Percentiles rank a stretch among this genome's conserved stretches.
phyloP scores from a whole-genome alignment of 2,329 filamentous ascomycete genomes.

The Monosporascus sp. region DNA sequence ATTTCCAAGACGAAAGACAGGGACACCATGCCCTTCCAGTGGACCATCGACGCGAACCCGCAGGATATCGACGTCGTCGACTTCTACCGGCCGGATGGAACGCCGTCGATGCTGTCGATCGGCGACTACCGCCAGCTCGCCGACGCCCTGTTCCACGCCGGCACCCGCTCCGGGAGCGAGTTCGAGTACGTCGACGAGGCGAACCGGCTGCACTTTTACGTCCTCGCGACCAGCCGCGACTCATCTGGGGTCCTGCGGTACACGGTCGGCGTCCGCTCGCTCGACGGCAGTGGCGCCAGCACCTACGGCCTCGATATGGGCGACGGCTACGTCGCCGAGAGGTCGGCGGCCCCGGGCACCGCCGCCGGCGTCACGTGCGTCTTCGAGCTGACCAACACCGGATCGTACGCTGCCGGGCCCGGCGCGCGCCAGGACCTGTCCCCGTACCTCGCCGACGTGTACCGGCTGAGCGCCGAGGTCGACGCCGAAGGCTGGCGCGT shows the following conservation, averaged over 20 bases:
- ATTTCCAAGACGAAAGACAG: slow-evolving; percentile 46
- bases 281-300: slow-evolving; percentile 30
- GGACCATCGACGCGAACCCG: slow-evolving; percentile 49
- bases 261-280: slow-evolving; percentile 40
- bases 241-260: slow-evolving; percentile 39
- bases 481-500: slow-evolving; percentile 41
- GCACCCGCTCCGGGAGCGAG: slow-evolving; percentile 43
- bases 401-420: slow-evolving; percentile 23
- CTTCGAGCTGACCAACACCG: slow-evolving; percentile 43
- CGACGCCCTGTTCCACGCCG: slow-evolving; percentile 50
- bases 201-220: slow-evolving; percentile 46
- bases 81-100: slow-evolving; percentile 44
- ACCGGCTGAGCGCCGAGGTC: slow-evolving; percentile 38
- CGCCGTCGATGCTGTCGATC: slow-evolving; percentile 38
- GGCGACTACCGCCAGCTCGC: slow-evolving; percentile 49
- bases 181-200: slow-evolving; percentile 42
- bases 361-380: slow-evolving; percentile 35
- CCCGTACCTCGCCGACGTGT: slow-evolving; percentile 39
- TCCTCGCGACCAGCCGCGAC: slow-evolving; percentile 38
- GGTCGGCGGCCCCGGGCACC: slow-evolving; percentile 18
- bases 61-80: slow-evolving; percentile 45
- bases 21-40: slow-evolving; percentile 43
- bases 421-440: slow-evolving; percentile 27
- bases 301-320: slow-evolving; percentile 31
- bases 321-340: slow-evolving; percentile 25